phyloP scores from a whole-genome alignment of 2,329 filamentous ascomycete species.

The Hymenoscyphus scutula region DNA sequence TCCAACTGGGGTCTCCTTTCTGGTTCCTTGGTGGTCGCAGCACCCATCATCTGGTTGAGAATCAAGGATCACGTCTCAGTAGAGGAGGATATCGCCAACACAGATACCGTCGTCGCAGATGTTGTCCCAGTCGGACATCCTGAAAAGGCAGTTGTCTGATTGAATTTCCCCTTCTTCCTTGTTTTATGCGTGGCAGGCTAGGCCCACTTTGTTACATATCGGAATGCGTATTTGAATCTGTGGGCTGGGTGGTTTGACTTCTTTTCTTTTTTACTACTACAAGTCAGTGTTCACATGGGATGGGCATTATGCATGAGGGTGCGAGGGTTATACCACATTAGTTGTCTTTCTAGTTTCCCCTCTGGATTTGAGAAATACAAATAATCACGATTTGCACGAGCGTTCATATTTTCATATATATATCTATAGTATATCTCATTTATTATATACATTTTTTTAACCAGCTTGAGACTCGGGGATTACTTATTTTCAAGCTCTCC shows the following conservation, averaged over 20 bases:
- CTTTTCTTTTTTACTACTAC: background rate
- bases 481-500: too few relatives aligned
- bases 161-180: background rate
- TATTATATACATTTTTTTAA: background rate
- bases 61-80: conserved; percentile 79
- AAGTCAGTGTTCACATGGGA: background rate
- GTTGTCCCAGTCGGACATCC: conserved; percentile 44
- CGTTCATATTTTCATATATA: background rate
- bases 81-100: conserved; percentile 80
- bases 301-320: background rate
- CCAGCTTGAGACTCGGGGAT: background rate
- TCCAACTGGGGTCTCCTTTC: conserved; percentile 73
- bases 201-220: background rate
- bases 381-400: background rate
- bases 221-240: background rate
- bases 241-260: background rate
- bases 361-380: background rate
- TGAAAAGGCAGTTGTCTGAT: conserved; percentile 20
- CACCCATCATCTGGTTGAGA: conserved; percentile 74
- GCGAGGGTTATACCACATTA: background rate
- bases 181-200: background rate
- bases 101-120: conserved; percentile 77
- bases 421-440: too few relatives aligned
- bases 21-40: conserved; percentile 71
- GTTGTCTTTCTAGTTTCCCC: background rate